These are phyloP conservation scores for Pythium volutum DNA, from an alignment of 352 stramenopile species.

Conservation along the genomic window DNA sequence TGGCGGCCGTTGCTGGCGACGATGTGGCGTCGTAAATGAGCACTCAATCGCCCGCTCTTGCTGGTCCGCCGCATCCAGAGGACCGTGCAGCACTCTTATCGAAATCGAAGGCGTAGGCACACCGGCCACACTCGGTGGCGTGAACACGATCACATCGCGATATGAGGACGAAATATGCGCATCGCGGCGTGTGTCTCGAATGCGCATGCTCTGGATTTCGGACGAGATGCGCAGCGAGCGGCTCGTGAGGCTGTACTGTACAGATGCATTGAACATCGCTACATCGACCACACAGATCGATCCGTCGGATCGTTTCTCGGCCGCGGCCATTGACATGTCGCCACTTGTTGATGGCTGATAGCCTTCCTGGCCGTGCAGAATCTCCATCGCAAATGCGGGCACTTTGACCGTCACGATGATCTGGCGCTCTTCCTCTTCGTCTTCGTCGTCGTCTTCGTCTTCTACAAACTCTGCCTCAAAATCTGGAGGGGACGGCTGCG, in stretches of 20 bases:
- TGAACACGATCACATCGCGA: constrained; percentile 73
- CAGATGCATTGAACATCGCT: constrained; percentile 35
- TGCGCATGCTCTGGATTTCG: constrained; percentile 54
- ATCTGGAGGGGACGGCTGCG: background rate
- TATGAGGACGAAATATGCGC: constrained; percentile 57
- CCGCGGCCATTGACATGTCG: constrained; percentile 72
- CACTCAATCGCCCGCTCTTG: constrained; percentile 24
- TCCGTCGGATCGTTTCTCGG: constrained; percentile 51
- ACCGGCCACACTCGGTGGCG: constrained; percentile 22
- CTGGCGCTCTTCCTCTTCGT: constrained; percentile 46
- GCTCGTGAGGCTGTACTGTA: constrained; percentile 56
- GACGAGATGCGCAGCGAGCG: constrained; percentile 43
- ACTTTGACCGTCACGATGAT: constrained; percentile 55
- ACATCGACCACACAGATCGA: constrained; percentile 75
- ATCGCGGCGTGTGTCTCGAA: constrained; percentile 64
- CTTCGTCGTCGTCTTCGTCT: constrained; percentile 29
- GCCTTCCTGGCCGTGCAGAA: constrained; percentile 69
- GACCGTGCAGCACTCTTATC: constrained; percentile 46
- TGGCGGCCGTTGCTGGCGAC: background rate
- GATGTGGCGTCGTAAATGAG: constrained; percentile 23
- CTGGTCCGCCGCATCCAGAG: constrained; percentile 39
- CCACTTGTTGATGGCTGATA: constrained; percentile 77
- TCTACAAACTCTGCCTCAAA: constrained; percentile 25
- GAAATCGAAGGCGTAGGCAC: constrained; percentile 47
- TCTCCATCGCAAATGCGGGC: constrained; percentile 77